phyloP scores from a whole-genome alignment of 1,284 basidiomycete species.

The Trametes polyzona region DNA sequence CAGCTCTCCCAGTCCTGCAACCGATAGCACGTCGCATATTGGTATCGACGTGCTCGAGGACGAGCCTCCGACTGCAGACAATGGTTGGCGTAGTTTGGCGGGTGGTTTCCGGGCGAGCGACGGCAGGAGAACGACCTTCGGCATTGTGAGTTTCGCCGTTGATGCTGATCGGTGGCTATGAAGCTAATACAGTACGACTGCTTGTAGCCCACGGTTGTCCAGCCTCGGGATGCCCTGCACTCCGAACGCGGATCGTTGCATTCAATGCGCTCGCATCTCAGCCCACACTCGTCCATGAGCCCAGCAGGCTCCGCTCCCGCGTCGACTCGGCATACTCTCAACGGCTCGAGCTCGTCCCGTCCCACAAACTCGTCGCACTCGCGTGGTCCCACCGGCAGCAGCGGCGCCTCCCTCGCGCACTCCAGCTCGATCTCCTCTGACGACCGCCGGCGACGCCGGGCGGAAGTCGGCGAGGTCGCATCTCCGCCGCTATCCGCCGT shows the following conservation, averaged over 20 bases:
- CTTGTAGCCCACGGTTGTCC: conserved; percentile 44
- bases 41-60: conserved; percentile 65
- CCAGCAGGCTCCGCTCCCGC: conserved; percentile 56
- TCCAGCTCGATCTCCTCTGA: conserved; percentile 57
- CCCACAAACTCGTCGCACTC: conserved; percentile 47
- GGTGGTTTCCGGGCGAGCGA: conserved; percentile 34
- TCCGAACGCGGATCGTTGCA: conserved; percentile 66
- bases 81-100: conserved; percentile 59
- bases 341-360: conserved; percentile 51
- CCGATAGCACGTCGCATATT: conserved; percentile 39
- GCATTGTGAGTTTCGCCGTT: conserved; percentile 47
- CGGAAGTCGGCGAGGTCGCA: conserved; percentile 29
- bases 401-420: conserved; percentile 47
- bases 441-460: conserved; percentile 39
- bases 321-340: conserved; percentile 43
- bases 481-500: conserved; percentile 41
- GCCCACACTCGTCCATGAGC: conserved; percentile 46
- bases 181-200: neutral
- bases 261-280: conserved; percentile 59
- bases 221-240: conserved; percentile 40
- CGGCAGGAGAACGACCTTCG: conserved; percentile 60
- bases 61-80: conserved; percentile 59
- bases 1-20: conserved; percentile 25
- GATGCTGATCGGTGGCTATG: neutral
- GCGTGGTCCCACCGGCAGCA: conserved; percentile 40